Percentiles rank a stretch among this genome's conserved stretches.
These are phyloP conservation scores for Eucommia ulmoides DNA, from an alignment of 257 asterid species.

Conservation along the genomic window DNA sequence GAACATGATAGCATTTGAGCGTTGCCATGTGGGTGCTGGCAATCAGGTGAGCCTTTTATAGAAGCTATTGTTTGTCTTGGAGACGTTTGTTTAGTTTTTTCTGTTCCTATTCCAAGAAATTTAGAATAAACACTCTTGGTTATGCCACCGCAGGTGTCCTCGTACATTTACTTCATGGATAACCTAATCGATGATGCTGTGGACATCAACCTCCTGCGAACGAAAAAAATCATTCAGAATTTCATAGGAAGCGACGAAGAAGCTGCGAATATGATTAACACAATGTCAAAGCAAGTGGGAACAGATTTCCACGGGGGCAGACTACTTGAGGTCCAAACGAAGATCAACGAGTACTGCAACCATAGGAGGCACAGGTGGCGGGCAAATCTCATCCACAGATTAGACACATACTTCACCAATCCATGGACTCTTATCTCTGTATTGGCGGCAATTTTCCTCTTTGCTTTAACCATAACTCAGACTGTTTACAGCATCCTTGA, in stretches of 20 bases:
- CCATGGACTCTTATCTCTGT: constrained; percentile 52
- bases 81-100: too few relatives aligned
- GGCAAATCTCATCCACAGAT: constrained; percentile 34
- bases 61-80: too few relatives aligned
- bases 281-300: constrained; percentile 32
- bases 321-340: constrained; percentile 18
- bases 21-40: neutral
- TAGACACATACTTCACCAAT: constrained; percentile 39
- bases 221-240: constrained; percentile 29
- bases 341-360: constrained; percentile 33
- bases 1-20: neutral
- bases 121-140: too few relatives aligned
- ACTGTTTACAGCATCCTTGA: constrained; percentile 21
- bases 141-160: too few relatives aligned
- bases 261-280: constrained; percentile 37
- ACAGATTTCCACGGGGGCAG: constrained; percentile 31
- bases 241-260: constrained; percentile 47
- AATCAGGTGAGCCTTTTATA: too few relatives aligned
- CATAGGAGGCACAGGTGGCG: constrained; percentile 26
- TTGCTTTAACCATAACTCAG: constrained; percentile 40
- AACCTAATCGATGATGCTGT: constrained; percentile 29
- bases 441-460: constrained; percentile 38
- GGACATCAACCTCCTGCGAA: constrained; percentile 45
- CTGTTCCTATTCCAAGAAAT: too few relatives aligned
- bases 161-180: constrained; percentile 49